Conservation (phyloP, 2,329 filamentous ascomycete species). For the Elsinoe australis region DNA sequence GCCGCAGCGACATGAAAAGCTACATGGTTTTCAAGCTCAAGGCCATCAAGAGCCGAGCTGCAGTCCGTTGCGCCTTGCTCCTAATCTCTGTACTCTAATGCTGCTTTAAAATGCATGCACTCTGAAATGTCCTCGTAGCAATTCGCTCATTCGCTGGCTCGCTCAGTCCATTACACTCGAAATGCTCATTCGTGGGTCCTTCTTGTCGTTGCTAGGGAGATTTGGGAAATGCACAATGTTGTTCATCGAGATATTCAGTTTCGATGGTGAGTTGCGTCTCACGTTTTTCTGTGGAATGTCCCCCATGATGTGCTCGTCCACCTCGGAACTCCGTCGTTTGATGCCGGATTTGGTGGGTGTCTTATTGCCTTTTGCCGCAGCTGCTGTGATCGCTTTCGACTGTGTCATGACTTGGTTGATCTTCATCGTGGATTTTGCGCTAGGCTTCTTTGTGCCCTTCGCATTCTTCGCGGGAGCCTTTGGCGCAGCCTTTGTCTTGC, state of each 20-base stretch:
- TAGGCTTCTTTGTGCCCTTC: slow-evolving; percentile 20
- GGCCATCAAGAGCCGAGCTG: slow-evolving; percentile 14
- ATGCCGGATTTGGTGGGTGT: slow-evolving; percentile 17
- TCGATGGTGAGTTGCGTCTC: slow-evolving; percentile 5
- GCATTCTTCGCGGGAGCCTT: slow-evolving; percentile 15
- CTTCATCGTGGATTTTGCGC: slow-evolving; percentile 18
- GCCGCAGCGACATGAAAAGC: slow-evolving; percentile 7
- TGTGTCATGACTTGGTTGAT: slow-evolving; percentile 16
- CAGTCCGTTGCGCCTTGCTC: neutral
- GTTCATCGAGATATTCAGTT: neutral
- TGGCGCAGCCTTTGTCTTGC: slow-evolving; percentile 19
- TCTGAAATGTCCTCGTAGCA: neutral
- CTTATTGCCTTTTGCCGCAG: slow-evolving; percentile 22
- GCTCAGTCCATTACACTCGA: neutral
- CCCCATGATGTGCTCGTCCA: slow-evolving; percentile 8
- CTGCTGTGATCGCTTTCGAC: slow-evolving; percentile 9
- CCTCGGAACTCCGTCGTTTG: slow-evolving; percentile 9
- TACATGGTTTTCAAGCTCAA: slow-evolving; percentile 13
- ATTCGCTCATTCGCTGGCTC: neutral
- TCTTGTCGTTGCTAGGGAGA: neutral
- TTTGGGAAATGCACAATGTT: neutral
- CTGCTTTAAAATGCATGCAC: neutral
- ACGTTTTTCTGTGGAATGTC: slow-evolving; percentile 13
- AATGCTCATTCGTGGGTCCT: slow-evolving; percentile 6
- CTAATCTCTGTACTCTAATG: neutral